A percentile compares a stretch with the other conserved stretches of the same genome.
Evolutionary conservation across 129 eudicot species (phyloP).

Genomic region (Helichrysum umbraculigerum): DNA sequence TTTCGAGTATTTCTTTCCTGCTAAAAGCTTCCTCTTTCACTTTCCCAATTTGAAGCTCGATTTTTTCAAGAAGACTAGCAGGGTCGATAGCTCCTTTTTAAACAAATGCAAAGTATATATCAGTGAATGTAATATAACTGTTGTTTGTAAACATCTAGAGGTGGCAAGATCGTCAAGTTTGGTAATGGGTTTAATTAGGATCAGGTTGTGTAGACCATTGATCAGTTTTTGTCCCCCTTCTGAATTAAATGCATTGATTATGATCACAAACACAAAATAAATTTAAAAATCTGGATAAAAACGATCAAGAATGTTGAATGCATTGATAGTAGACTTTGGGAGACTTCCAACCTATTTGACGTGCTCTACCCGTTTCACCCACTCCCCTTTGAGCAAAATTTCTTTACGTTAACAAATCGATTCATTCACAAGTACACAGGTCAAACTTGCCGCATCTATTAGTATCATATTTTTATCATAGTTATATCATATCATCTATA

Average conservation of each 20-base stretch:
- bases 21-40: constrained; percentile 85
- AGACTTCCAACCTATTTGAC: too few relatives aligned
- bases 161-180: background rate
- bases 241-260: background rate
- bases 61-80: constrained; percentile 76
- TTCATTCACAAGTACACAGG: too few relatives aligned
- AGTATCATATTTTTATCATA: background rate
- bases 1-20: constrained; percentile 91
- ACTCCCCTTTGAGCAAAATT: too few relatives aligned
- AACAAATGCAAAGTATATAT: background rate
- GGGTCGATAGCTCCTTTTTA: constrained; percentile 76
- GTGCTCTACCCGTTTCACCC: too few relatives aligned
- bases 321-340: too few relatives aligned
- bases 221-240: background rate
- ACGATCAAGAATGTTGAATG: too few relatives aligned
- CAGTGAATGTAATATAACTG: constrained; percentile 13
- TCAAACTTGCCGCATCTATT: background rate
- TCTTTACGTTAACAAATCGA: too few relatives aligned
- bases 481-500: background rate
- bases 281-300: too few relatives aligned
- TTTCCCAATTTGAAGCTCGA: constrained; percentile 71
- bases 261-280: background rate
- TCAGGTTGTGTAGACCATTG: background rate
- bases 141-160: background rate
- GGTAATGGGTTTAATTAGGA: background rate